These are phyloP conservation scores for Blastocystis sp. DNA, from an alignment of 352 stramenopile genomes.

Conservation along the genomic window DNA sequence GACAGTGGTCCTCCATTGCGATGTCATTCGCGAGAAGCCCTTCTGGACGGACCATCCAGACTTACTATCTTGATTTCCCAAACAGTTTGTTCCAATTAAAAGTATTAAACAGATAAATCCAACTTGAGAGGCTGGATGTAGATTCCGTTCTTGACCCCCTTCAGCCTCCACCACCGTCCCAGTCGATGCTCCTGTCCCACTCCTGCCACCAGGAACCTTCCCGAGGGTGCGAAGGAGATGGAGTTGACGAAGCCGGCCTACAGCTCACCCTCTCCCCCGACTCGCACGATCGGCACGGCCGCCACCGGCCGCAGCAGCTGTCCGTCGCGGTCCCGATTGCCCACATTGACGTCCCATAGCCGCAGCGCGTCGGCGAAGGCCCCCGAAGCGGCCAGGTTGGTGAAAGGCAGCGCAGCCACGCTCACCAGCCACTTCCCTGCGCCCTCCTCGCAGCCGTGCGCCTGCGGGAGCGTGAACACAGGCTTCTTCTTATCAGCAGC, in stretches of 20 bases:
- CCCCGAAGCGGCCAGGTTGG: constrained; percentile 77
- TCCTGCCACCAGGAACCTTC: constrained; percentile 75
- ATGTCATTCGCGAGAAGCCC: constrained; percentile 49
- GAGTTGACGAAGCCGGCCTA: constrained; percentile 64
- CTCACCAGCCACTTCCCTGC: constrained; percentile 22
- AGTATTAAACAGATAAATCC: constrained; percentile 54
- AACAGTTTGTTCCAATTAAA: constrained; percentile 43
- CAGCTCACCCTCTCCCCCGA: constrained; percentile 65
- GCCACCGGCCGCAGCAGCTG: constrained; percentile 65
- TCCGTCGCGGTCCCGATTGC: constrained; percentile 35
- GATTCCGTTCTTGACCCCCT: constrained; percentile 75
- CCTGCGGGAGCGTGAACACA: constrained; percentile 68
- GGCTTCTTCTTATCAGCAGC: constrained; percentile 83
- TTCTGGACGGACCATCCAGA: constrained; percentile 42
- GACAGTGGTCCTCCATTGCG: constrained; percentile 41
- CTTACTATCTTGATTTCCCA: not conserved
- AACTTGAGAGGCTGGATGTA: constrained; percentile 63
- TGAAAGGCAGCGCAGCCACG: constrained; percentile 73
- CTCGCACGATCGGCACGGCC: constrained; percentile 68
- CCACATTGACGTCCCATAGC: constrained; percentile 68
- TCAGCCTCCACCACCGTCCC: constrained; percentile 77
- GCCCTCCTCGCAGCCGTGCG: constrained; percentile 64
- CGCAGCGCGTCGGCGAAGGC: constrained; percentile 78
- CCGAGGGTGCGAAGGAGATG: constrained; percentile 63
- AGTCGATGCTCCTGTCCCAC: constrained; percentile 80